Percentiles rank a stretch among this genome's conserved stretches.
Evolutionary conservation across 768 basidiomycete genomes (phyloP).

Genomic region (Xerocomellus dryophilus): DNA sequence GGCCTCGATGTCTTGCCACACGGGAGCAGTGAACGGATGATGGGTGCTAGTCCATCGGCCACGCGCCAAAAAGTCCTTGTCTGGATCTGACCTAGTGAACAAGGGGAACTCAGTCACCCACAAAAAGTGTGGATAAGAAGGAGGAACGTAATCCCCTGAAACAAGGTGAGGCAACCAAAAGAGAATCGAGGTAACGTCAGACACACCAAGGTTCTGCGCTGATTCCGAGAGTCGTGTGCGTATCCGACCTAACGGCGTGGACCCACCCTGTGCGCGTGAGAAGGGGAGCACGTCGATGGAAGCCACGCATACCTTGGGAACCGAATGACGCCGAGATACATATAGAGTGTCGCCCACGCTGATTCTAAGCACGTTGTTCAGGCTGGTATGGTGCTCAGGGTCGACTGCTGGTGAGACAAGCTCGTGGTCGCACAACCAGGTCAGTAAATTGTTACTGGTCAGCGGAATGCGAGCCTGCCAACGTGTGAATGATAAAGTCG

Average conservation of each 20-base stretch:
- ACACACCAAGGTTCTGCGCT: conserved; percentile 61
- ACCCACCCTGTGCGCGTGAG: conserved; percentile 66
- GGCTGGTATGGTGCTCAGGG: conserved; percentile 28
- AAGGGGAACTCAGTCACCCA: conserved; percentile 97
- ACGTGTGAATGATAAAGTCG: conserved; percentile 7
- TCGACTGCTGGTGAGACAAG: conserved; percentile 23
- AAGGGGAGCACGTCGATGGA: conserved; percentile 2
- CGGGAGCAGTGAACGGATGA: conserved; percentile 95
- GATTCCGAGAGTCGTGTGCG: conserved; percentile 64
- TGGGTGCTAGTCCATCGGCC: conserved; percentile 92
- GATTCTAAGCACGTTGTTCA: conserved; percentile 45
- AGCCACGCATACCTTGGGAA: conserved; percentile 47
- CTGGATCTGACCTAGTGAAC: conserved; percentile 80
- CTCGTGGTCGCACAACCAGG: conserved; percentile 46
- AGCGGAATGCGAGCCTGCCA: conserved; percentile 49
- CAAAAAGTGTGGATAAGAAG: conserved; percentile 72
- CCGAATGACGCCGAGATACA: conserved; percentile 49
- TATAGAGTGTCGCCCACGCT: conserved; percentile 54
- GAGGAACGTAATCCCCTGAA: conserved; percentile 55
- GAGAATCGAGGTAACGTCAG: conserved; percentile 8
- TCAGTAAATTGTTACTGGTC: conserved; percentile 42
- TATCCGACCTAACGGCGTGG: conserved; percentile 73
- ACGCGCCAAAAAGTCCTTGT: conserved; percentile 81
- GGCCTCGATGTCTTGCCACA: conserved; percentile 81
- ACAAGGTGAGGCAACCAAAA: conserved; percentile 10